Conservation (phyloP, 345 rosid species). For the Clausena lansium region DNA sequence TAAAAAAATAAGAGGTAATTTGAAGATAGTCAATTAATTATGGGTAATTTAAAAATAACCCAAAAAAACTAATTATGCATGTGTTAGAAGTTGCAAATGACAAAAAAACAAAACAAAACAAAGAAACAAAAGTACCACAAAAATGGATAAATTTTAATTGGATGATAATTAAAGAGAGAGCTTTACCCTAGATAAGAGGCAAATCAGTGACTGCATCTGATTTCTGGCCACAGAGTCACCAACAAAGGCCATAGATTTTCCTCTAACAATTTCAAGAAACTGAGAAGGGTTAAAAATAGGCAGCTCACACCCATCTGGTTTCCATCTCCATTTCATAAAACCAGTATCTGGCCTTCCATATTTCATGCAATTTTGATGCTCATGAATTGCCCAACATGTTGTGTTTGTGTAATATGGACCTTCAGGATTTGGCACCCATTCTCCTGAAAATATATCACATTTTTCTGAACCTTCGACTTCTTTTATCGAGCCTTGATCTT, state of each 20-base stretch:
- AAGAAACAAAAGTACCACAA: too few relatives aligned
- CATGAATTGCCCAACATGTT: slow-evolving; percentile 96
- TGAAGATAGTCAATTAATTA: too few relatives aligned
- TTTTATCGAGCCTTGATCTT: background rate
- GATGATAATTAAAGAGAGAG: background rate
- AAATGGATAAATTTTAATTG: too few relatives aligned
- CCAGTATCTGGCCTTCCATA: slow-evolving; percentile 76
- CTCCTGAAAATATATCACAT: slow-evolving; percentile 71
- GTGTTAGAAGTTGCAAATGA: too few relatives aligned
- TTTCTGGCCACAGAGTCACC: slow-evolving; percentile 91
- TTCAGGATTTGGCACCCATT: slow-evolving; percentile 70
- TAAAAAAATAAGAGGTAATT: too few relatives aligned
- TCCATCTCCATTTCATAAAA: slow-evolving; percentile 26
- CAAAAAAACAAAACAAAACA: too few relatives aligned
- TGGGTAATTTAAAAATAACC: too few relatives aligned
- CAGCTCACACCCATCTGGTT: slow-evolving; percentile 65
- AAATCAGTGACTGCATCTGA: slow-evolving; percentile 95
- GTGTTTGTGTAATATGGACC: slow-evolving; percentile 87
- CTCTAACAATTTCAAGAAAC: slow-evolving; percentile 70
- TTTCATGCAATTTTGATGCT: slow-evolving; percentile 92
- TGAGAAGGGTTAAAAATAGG: slow-evolving; percentile 66
- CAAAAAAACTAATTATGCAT: too few relatives aligned
- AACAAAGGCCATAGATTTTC: slow-evolving; percentile 78
- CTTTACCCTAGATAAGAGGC: slow-evolving; percentile 85
- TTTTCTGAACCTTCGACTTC: background rate